phyloP scores from a whole-genome alignment of 345 rosid genomes.

The Garcia nutans region DNA sequence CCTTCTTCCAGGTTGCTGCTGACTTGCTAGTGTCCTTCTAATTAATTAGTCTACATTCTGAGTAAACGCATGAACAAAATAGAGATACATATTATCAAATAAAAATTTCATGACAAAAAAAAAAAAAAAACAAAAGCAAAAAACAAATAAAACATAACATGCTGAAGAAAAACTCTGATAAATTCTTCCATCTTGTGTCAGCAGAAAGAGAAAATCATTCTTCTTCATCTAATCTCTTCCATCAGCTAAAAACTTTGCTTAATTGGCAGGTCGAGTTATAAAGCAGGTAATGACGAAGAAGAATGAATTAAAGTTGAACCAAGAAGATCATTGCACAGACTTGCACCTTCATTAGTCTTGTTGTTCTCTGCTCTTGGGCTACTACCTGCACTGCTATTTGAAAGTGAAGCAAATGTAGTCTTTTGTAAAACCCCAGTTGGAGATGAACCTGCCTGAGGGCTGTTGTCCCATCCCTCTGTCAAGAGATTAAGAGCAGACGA shows the following conservation, averaged over 20 bases:
- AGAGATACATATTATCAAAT: background rate
- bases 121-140: too few species aligned
- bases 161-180: background rate
- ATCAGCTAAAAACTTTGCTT: background rate
- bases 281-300: conserved; percentile 33
- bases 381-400: conserved; percentile 82
- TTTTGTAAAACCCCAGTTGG: conserved; percentile 79
- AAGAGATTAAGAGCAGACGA: conserved; percentile 49
- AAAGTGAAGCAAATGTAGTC: conserved; percentile 57
- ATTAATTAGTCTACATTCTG: background rate
- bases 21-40: background rate
- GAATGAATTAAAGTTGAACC: conserved; percentile 35
- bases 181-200: conserved; percentile 3
- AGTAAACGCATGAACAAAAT: background rate
- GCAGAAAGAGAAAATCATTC: background rate
- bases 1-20: background rate
- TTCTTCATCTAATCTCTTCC: background rate
- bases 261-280: conserved; percentile 11
- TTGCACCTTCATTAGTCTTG: conserved; percentile 34
- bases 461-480: conserved; percentile 56
- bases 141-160: background rate
- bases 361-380: conserved; percentile 53
- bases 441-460: conserved; percentile 56
- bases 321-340: conserved; percentile 31
- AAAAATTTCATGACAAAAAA: background rate